Base-by-base conservation (phyloP, 1,139 yeast genomes). In the Candida tetrigidarum region DNA sequence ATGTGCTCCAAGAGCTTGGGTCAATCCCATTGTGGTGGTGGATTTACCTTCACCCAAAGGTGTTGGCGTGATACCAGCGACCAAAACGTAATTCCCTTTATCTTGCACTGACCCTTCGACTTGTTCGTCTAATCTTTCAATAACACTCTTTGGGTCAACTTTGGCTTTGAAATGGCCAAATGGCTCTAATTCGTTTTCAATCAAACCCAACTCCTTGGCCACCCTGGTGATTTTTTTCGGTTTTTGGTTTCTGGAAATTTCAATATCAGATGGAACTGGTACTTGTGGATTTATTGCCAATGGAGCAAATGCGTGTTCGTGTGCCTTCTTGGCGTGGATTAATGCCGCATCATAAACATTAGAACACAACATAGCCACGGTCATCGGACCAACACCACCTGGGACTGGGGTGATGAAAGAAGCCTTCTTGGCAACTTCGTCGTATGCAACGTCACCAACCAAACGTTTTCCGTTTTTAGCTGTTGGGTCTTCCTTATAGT, bases 11-110 rank as follows among this genome's bases (percentile, higher is more conserved):
- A 93, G 76, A 15, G 98, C 97, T 71, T 93, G 98, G 12, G 96
- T 96, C 51, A 93, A 78, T 53, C 99, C 99, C 60, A 93, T 91
- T 23, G 98, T 92, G 41, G 98, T 93, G 51, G 99, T 93, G 27
- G 96, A 87, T 70, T 93, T 93, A 67, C 99, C 99, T 73, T 93
- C 99, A 62, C 99, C 99, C 49, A 93, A 80, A 34, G 99, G 99
- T 16, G 99, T 93, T 49, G 99, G 99, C 2, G 99, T 93, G 63
- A 93, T 93, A 68, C 99, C 99, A 8, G 98, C 89, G 39, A 93
- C 98, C 51, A 93, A 80, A 45, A 93, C 83, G 67, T 92, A 93
- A 64, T 90, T 87, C 65, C 98, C 99, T 63, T 90, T 80, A 63
- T 64, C 74, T 29, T 56, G 52, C 9, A 52, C 49, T 3, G 67